Base-by-base conservation (phyloP, 2,329 filamentous ascomycete genomes). In the Claviceps digitariae region DNA sequence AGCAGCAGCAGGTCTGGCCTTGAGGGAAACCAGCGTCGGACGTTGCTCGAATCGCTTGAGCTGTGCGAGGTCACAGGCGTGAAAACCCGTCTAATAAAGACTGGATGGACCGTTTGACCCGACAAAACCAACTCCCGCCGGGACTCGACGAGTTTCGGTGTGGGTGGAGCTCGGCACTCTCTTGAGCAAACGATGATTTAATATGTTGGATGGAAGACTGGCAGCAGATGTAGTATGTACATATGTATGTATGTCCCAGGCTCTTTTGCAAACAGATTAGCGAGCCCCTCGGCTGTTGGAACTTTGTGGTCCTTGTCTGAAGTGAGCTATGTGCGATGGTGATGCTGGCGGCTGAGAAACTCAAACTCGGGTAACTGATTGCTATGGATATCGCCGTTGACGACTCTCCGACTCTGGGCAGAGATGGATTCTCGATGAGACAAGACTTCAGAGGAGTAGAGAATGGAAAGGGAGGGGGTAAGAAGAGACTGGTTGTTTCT, bases 251-350 rank as follows among this genome's bases (percentile, higher is more conserved):
- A 38, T n/a, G n/a, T n/a, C n/a, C n/a, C n/a, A n/a, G n/a, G n/a
- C 46, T 51, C 53, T 25, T 31, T 41, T 48, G 38, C 45, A 53
- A 53, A 47, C 25, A 6, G 55, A 55, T 58, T 57, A 58, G 57
- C 57, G 57, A 58, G 50, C 27, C 48, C 50, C 50, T 53, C 51
- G 54, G 52, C 54, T 52, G 47, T 45, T 48, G 53, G 46, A 48
- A 45, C 49, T 23, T 31, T 45, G 53, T 54, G 48, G 31, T 27
- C 21, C 8, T 50, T 31, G 36, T 50, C 15, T 44, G 34, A 40
- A 27, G n/a, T 34, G 4, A 25, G 29, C 29, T 49, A 21, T 29
- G 47, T 53, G 45, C 51, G 34, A 48, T 29, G 21, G 43, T 45
- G 23, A 45, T 17, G n/a, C n/a, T n/a, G 43, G 45, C 25, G 38